Evolutionary conservation across 805 yeast genomes (phyloP).

Genomic region (Jamesozyma spencerorum): DNA sequence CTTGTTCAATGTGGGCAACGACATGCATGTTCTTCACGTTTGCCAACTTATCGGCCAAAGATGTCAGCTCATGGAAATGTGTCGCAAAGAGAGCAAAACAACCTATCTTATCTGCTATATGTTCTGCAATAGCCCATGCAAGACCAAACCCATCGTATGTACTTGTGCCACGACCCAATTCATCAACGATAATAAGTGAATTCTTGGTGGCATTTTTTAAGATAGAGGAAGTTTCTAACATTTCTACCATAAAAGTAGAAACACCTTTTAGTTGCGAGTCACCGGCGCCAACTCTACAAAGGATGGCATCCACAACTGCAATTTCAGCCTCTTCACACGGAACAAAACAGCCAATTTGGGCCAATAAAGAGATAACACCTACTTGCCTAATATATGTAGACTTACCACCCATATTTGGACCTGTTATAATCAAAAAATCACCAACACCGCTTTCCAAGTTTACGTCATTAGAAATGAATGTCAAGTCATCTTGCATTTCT

Average conservation of each 20-base stretch:
- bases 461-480: constrained; percentile 91
- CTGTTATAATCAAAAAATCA: constrained; percentile 80
- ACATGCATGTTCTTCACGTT: constrained; percentile 82
- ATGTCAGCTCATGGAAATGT: constrained; percentile 93
- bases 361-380: constrained; percentile 79
- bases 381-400: constrained; percentile 86
- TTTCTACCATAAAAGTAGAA: constrained; percentile 95
- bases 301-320: constrained; percentile 78
- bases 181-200: constrained; percentile 87
- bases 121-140: constrained; percentile 93
- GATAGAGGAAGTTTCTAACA: constrained; percentile 93
- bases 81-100: constrained; percentile 91
- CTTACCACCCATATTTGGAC: constrained; percentile 97
- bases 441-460: constrained; percentile 43
- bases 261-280: constrained; percentile 96
- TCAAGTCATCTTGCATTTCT: constrained; percentile 82
- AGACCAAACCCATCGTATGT: constrained; percentile 97
- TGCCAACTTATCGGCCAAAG: constrained; percentile 50
- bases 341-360: constrained; percentile 82
- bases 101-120: constrained; percentile 56
- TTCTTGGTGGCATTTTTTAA: constrained; percentile 75
- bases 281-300: constrained; percentile 98
- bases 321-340: constrained; percentile 76
- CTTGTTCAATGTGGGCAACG: constrained; percentile 74
- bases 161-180: constrained; percentile 70